phyloP scores from a whole-genome alignment of 148 eudicot genomes.

The Vaccinium myrtillus region DNA sequence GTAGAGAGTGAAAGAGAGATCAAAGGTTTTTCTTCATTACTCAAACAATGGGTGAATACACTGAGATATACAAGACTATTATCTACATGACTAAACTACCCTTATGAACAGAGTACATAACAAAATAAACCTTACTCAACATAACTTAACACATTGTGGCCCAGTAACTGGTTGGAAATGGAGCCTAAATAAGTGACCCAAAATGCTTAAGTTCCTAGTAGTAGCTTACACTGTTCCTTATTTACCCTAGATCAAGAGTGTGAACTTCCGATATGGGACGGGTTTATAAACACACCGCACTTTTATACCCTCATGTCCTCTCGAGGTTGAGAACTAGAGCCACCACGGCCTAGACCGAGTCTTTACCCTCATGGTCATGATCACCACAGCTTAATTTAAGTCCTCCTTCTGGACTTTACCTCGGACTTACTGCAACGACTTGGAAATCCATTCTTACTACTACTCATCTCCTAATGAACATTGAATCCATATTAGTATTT shows the following conservation, averaged over 20 bases:
- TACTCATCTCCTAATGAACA: no score
- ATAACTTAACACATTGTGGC: no score
- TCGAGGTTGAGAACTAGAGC: background rate
- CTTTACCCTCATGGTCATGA: background rate
- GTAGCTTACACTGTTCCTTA: background rate
- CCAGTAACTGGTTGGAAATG: background rate
- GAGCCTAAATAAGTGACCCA: background rate
- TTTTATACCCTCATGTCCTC: background rate
- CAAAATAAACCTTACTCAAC: no score
- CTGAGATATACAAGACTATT: no score
- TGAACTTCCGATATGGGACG: background rate
- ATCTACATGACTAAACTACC: no score
- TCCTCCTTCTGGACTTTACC: no score
- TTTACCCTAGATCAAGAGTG: background rate
- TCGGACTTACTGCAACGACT: no score
- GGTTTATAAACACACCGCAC: background rate
- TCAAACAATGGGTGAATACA: no score
- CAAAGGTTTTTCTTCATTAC: no score
- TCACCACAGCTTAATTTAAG: background rate
- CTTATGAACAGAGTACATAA: no score
- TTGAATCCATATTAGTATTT: background rate
- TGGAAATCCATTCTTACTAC: no score
- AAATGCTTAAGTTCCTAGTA: background rate
- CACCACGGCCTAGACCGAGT: background rate
- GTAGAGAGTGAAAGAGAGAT: no score